Evolutionary conservation across 2,329 filamentous ascomycete genomes (phyloP).

Genomic region (Botrytis byssoidea): DNA sequence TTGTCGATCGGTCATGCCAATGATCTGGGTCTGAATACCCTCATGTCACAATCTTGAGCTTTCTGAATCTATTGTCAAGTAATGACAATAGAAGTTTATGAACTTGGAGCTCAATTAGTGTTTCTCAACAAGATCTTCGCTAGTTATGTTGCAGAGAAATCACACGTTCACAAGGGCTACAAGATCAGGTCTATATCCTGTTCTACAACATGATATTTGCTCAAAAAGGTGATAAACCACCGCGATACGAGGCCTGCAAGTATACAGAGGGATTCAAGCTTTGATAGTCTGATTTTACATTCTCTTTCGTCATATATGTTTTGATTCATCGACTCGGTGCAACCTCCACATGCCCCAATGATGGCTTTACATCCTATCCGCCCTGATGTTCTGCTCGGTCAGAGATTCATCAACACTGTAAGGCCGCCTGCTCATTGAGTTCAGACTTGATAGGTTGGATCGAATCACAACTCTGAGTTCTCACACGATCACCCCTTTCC

Average conservation of each 20-base stretch:
- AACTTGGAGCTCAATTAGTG: neutral
- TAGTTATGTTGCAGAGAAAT: neutral
- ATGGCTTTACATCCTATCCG: no score
- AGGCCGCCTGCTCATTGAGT: no score
- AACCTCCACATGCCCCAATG: no score
- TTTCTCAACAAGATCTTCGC: neutral
- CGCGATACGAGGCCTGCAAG: neutral
- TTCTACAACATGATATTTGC: neutral
- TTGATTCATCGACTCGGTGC: no score
- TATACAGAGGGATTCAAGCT: no score
- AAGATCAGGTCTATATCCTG: neutral
- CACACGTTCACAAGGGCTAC: neutral
- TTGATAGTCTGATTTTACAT: no score
- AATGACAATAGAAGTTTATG: fast-evolving
- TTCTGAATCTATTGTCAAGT: neutral
- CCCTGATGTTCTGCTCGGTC: no score
- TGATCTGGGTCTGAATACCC: neutral
- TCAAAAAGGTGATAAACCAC: neutral
- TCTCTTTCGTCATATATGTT: no score
- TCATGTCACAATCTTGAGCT: neutral
- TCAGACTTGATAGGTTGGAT: no score
- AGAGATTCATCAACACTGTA: no score
- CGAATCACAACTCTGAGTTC: no score
- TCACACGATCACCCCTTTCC: no score
- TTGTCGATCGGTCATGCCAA: neutral